Conservation (phyloP, 495 filamentous ascomycete species). For the Penicillium cosmopolitanum region DNA sequence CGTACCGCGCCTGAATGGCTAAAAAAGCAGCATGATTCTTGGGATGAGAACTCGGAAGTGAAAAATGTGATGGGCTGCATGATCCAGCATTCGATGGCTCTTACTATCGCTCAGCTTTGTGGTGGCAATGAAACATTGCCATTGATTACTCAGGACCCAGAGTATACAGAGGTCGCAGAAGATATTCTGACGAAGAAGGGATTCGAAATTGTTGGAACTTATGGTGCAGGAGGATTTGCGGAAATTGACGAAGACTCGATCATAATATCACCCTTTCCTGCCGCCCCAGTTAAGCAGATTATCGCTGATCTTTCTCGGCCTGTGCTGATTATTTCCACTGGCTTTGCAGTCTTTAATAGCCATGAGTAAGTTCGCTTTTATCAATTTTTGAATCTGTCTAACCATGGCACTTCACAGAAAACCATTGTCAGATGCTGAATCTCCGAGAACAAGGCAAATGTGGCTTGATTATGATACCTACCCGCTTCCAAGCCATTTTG, state of each 20-base stretch:
- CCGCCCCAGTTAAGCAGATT: conserved; percentile 36
- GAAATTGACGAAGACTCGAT: conserved; percentile 41
- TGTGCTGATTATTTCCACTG: conserved; percentile 29
- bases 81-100: conserved; percentile 39
- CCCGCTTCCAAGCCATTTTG: conserved; percentile 31
- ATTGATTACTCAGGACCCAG: conserved; percentile 38
- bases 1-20: conserved; percentile 35
- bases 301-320: conserved; percentile 44
- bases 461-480: conserved; percentile 33
- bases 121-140: conserved; percentile 28
- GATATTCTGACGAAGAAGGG: conserved; percentile 35
- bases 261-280: conserved; percentile 38
- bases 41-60: conserved; percentile 33
- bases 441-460: conserved; percentile 44
- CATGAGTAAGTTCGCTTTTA: conserved; percentile 35
- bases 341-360: conserved; percentile 30
- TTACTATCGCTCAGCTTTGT: conserved; percentile 37
- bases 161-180: conserved; percentile 35
- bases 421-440: conserved; percentile 38
- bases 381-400: conserved; percentile 30
- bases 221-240: conserved; percentile 44
- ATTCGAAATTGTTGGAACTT: conserved; percentile 41
- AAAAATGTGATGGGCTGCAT: conserved; percentile 31
- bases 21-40: conserved; percentile 30
- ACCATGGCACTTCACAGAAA: conserved; percentile 32